Base-by-base conservation (phyloP, 2,329 filamentous ascomycete species). In the Sporothrix pallida region DNA sequence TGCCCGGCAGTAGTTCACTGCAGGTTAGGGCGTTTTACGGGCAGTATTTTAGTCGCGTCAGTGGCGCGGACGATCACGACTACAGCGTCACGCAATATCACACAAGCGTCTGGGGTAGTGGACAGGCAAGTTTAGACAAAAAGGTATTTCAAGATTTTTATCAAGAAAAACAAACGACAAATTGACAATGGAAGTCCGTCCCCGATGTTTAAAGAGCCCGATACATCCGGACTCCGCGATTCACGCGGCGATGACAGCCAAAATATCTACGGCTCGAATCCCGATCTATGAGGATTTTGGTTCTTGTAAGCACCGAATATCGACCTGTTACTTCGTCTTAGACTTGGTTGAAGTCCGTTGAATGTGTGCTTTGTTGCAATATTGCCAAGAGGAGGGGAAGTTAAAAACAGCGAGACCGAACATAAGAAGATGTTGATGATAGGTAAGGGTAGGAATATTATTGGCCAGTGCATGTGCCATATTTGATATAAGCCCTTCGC, bases 61-160 rank as follows among this genome's bases (percentile, higher is more conserved):
- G n/a, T n/a, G n/a, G 69, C 23, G 44, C 26, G 54, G 50, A 44
- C 62, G 73, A 74, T 74, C 52, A 72, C 73, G 73, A 74, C 62
- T 69, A 17, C 0, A 5, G 12, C 62, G 60, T 72, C 73, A 74
- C 73, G 73, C 70, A 60, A 74, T 71, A 69, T 46, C 48, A 68
- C 68, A 68, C 60, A 58, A 71, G 17, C 46, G 20, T 17, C 60
- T 37, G 37, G 17, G 65, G 15, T 17, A 62, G 26, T 42, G 48
- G 48, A 6, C 10, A 50, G 8, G 31, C 31, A 37, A 37, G 31
- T 37, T 37, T 37, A 7, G 7, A 37, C 31, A 37, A 37, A 37
- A 37, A 37, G 31, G 31, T 37, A 37, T 37, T 37, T 37, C 31
- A 3, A 6, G 31, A 37, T 37, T 37, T 37, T 37, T 37, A 37